Evolutionary conservation across 345 rosid genomes (phyloP).

Genomic region (Hevea brasiliensis): DNA sequence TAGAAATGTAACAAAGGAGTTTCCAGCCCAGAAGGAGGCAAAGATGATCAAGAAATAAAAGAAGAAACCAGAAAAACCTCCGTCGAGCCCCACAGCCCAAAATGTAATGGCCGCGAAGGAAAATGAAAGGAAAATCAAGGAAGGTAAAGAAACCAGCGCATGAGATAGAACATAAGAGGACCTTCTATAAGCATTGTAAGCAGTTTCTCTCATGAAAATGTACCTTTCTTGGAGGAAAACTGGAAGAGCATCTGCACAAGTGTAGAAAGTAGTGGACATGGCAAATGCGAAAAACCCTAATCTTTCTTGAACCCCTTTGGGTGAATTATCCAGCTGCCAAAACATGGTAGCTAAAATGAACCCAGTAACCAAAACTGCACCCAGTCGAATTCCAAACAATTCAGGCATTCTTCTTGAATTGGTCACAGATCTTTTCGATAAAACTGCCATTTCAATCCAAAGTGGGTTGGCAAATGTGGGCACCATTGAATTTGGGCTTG

Average conservation of each 20-base stretch:
- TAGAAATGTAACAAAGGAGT: constrained; percentile 90
- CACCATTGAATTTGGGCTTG: constrained; percentile 50
- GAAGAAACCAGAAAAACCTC: constrained; percentile 69
- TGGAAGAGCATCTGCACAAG: constrained; percentile 91
- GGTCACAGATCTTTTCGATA: constrained; percentile 59
- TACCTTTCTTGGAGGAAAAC: constrained; percentile 92
- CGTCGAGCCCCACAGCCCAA: constrained; percentile 89
- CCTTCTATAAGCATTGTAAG: constrained; percentile 83
- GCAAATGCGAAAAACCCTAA: constrained; percentile 94
- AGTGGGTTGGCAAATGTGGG: constrained; percentile 82
- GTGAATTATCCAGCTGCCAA: constrained; percentile 84
- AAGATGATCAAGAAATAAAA: constrained; percentile 74
- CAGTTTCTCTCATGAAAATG: constrained; percentile 97
- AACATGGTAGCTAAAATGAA: constrained; percentile 86
- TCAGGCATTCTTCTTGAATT: constrained; percentile 81
- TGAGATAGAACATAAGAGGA: constrained; percentile 87
- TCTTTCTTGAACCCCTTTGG: constrained; percentile 83
- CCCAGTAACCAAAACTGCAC: constrained; percentile 80
- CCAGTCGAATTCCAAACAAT: constrained; percentile 69
- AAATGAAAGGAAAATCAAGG: constrained; percentile 61
- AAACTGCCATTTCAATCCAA: constrained; percentile 75
- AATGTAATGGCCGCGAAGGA: constrained; percentile 71
- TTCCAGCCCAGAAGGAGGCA: constrained; percentile 91
- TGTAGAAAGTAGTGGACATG: constrained; percentile 96
- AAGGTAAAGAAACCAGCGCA: constrained; percentile 54